Conservation (phyloP, 148 eudicot species). For the Camellia lanceoleosa region DNA sequence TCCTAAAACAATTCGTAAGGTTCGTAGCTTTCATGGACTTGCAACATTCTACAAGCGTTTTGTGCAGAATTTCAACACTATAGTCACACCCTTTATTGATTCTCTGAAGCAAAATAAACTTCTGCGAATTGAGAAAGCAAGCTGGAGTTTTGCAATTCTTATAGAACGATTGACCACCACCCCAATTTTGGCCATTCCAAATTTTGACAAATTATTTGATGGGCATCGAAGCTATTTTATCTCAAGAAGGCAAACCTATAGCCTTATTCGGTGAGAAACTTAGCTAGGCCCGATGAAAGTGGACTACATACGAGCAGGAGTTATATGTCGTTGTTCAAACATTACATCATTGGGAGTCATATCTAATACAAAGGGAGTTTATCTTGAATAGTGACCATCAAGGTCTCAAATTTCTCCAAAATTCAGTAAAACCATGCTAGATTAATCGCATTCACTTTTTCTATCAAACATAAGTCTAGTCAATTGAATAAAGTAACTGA, state of each 20-base stretch:
- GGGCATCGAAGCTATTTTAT: constrained; percentile 1
- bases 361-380: not conserved
- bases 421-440: constrained; percentile 2
- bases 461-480: not conserved
- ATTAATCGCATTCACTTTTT: not conserved
- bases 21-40: constrained; percentile 8
- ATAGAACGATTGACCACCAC: not conserved
- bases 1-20: not conserved
- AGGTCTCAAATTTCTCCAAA: not conserved
- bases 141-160: not conserved
- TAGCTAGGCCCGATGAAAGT: not conserved
- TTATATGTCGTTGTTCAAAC: constrained; percentile 10
- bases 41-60: constrained; percentile 9
- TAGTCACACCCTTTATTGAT: constrained; percentile 8
- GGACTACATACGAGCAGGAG: constrained; percentile 2
- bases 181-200: not conserved
- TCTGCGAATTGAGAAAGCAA: not conserved
- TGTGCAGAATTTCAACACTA: constrained; percentile 10
- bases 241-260: not conserved
- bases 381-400: constrained; percentile 11
- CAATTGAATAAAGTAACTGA: not conserved
- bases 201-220: not conserved
- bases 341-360: not conserved
- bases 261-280: constrained; percentile 4
- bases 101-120: not conserved